Evolutionary conservation across 345 rosid species (phyloP), one percentile per base, ranked within the genome.

Genomic region (Cardamine chenopodiifolia): DNA sequence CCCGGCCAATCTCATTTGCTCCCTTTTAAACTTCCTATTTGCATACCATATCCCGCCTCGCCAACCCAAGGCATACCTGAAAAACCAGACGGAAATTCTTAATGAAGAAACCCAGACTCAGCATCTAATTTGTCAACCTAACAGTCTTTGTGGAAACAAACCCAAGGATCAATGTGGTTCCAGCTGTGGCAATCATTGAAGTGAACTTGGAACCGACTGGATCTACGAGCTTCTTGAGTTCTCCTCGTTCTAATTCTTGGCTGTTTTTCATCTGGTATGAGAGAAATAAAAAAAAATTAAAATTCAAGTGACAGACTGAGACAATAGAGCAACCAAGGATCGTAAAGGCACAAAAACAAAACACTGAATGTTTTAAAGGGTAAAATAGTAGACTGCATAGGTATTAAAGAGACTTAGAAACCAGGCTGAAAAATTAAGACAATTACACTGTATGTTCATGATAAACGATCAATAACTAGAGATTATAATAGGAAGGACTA

Each of bases 51-150:
- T 71, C 75, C 98, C 98, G 53, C 98, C 97, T 73, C 96, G 81
- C 98, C 98, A 94, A 57, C 98, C 98, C 52, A 88, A 82, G 50
- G 87, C 96, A 77, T 94, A 94, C 76, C 98, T 94, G 82, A 49
- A 19, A 58, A 12, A 6, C 7, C 55, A 35, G 14, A 45, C 9
- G 10, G 76, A 48, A 55, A n/a, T 1, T 20, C 12, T 45, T 7
- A 8, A 67, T 8, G 17, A 18, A 31, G 56, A 37, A 20, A 25
- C 26, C 35, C 32, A 0, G 6, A 54, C 23, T 19, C 20, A 48
- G 34, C 44, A 22, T 22, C 65, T 3, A 75, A 35, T 42, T 58
- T 28, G 40, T 22, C 42, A 64, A 49, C 26, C 66, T 70, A 56
- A 42, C 25, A 31, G 64, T 53, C 35, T 66, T 35, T 22, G 64